Evolutionary conservation across 1,284 basidiomycete genomes (phyloP).

Genomic region (Rhodotorula glutinis): DNA sequence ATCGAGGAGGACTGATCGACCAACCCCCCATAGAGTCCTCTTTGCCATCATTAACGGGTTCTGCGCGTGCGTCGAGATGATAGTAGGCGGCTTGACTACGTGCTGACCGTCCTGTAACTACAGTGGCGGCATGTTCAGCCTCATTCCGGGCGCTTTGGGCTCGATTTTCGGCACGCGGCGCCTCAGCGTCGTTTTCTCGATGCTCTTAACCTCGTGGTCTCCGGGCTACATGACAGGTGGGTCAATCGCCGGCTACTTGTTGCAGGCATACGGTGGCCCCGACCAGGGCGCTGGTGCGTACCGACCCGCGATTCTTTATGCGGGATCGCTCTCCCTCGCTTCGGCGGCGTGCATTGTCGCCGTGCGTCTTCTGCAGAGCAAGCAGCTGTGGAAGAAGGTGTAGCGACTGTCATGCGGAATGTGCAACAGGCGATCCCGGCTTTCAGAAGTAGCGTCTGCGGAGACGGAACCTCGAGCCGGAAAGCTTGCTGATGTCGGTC

Average conservation of each 20-base stretch:
- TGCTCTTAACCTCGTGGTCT: conserved; percentile 6
- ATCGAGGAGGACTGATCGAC: neutral
- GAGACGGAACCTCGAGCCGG: too few species aligned
- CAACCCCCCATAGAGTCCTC: neutral
- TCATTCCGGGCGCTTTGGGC: conserved; percentile 26
- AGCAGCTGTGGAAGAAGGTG: conserved; percentile 10
- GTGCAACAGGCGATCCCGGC: too few species aligned
- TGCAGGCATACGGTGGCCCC: conserved; percentile 25
- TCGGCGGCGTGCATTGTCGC: conserved; percentile 43
- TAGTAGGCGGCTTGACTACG: too few species aligned
- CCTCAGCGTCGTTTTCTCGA: conserved; percentile 22
- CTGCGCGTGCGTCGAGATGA: conserved; percentile 6
- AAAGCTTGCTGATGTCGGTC: too few species aligned
- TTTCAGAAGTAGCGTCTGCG: too few species aligned
- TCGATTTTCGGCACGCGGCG: conserved; percentile 20
- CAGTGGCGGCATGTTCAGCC: conserved; percentile 29
- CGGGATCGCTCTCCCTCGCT: conserved; percentile 43
- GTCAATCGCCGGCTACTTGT: conserved; percentile 21
- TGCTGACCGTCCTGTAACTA: too few species aligned
- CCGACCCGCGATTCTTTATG: conserved; percentile 31
- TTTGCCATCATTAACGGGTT: conserved; percentile 33
- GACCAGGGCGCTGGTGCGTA: conserved; percentile 17
- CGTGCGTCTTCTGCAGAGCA: conserved; percentile 36
- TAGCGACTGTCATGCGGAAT: neutral
- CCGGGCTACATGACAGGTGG: conserved; percentile 23